These are phyloP conservation scores for Earliella scabrosa DNA, from an alignment of 1,284 basidiomycete species.

Conservation along the genomic window DNA sequence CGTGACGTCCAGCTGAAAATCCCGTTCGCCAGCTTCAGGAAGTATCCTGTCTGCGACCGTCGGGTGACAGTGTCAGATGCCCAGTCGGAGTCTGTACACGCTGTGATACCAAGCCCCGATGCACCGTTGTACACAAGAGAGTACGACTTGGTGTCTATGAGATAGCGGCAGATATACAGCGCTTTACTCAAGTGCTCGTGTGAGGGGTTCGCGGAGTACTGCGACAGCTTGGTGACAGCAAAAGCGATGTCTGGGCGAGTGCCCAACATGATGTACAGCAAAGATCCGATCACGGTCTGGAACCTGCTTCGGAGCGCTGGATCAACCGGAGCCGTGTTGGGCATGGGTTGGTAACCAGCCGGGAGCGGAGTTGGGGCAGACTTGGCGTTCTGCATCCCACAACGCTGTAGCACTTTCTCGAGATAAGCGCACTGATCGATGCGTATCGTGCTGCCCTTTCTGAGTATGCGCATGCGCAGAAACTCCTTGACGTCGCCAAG, in stretches of 20 bases:
- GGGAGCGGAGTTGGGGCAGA: conserved; percentile 17
- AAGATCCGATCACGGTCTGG: conserved; percentile 32
- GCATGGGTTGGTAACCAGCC: not conserved
- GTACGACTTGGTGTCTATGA: not conserved
- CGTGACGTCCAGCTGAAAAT: not conserved
- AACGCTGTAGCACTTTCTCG: conserved; percentile 20
- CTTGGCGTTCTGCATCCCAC: conserved; percentile 19
- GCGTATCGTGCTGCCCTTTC: not conserved
- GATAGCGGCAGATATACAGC: not conserved
- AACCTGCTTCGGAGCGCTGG: conserved; percentile 18
- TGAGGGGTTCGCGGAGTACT: conserved; percentile 8
- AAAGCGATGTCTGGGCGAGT: conserved; percentile 35
- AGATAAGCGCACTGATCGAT: conserved; percentile 26
- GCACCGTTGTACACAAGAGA: conserved; percentile 1
- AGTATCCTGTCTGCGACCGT: conserved; percentile 7
- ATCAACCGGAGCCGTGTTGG: conserved; percentile 9
- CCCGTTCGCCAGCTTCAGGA: conserved; percentile 3
- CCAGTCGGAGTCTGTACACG: conserved; percentile 13
- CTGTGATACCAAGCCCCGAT: not conserved
- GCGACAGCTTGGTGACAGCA: conserved; percentile 10
- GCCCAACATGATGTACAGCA: conserved; percentile 35
- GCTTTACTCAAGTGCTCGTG: not conserved
- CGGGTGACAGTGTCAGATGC: not conserved
- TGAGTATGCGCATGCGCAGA: not conserved
- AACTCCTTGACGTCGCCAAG: conserved; percentile 8